Conservation (phyloP, 805 yeast species). For the Wickerhamomyces queroliae region DNA sequence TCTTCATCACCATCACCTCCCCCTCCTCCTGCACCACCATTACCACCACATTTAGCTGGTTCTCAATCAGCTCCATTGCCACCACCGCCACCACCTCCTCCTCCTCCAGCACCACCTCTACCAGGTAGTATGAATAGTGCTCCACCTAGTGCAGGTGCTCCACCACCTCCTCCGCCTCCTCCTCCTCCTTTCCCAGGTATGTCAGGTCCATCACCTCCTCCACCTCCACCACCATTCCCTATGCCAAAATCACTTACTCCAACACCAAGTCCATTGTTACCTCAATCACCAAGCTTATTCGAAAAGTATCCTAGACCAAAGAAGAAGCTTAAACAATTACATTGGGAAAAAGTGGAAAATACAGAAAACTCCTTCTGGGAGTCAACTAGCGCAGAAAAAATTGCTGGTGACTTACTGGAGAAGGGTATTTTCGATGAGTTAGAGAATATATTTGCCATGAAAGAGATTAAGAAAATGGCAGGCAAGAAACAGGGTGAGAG, state of each 20-base stretch:
- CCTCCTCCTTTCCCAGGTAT: constrained; percentile 10
- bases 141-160: constrained; percentile 28
- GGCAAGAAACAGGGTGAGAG: constrained; percentile 36
- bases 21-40: constrained; percentile 15
- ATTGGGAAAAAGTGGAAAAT: constrained; percentile 71
- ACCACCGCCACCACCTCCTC: constrained; percentile 25
- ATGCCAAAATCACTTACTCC: constrained; percentile 10
- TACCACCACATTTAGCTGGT: constrained; percentile 15
- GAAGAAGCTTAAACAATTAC: constrained; percentile 67
- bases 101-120: constrained; percentile 30
- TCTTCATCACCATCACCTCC: constrained; percentile 22
- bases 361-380: constrained; percentile 64
- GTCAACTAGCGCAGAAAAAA: constrained; percentile 33
- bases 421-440: constrained; percentile 63
- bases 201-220: constrained; percentile 18
- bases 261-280: constrained; percentile 18
- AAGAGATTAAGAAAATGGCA: constrained; percentile 29
- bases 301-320: constrained; percentile 40
- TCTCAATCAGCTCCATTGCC: constrained; percentile 29
- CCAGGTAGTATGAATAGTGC: constrained; percentile 27
- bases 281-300: constrained; percentile 24
- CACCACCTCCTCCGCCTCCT: constrained; percentile 29
- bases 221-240: constrained; percentile 23
- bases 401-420: constrained; percentile 44
- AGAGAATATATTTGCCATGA: constrained; percentile 48